These are phyloP conservation scores for Alternaria viburni DNA, from an alignment of 2,329 filamentous ascomycete species.

Conservation along the genomic window DNA sequence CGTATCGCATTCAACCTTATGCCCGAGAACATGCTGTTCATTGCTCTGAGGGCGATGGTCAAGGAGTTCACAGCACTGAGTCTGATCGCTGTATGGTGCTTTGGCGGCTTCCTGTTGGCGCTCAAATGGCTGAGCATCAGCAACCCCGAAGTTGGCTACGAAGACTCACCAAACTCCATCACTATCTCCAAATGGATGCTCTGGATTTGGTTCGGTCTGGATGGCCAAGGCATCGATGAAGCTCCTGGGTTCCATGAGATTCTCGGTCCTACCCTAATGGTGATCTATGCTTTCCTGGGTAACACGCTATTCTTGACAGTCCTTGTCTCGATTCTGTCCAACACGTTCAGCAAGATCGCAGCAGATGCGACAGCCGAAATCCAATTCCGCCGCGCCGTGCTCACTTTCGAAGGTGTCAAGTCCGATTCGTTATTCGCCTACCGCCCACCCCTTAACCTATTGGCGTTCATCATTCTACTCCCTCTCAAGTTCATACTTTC, in stretches of 20 bases:
- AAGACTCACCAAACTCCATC: slow-evolving; percentile 60
- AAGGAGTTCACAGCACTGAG: slow-evolving; percentile 82
- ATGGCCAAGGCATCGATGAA: slow-evolving; percentile 66
- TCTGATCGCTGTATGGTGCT: slow-evolving; percentile 79
- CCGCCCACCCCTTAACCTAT: slow-evolving; percentile 81
- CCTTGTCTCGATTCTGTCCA: slow-evolving; percentile 83
- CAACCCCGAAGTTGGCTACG: slow-evolving; percentile 37
- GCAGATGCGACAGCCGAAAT: slow-evolving; percentile 81
- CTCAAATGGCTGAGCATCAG: slow-evolving; percentile 74
- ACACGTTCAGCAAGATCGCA: slow-evolving; percentile 81
- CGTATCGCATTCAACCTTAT: slow-evolving; percentile 82
- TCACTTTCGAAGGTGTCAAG: slow-evolving; percentile 86
- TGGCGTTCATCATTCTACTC: slow-evolving; percentile 75
- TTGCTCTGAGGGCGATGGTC: slow-evolving; percentile 84
- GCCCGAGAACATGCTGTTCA: slow-evolving; percentile 83
- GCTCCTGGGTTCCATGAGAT: slow-evolving; percentile 76
- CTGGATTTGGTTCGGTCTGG: slow-evolving; percentile 90
- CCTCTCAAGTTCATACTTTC: slow-evolving; percentile 79
- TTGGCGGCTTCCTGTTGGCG: slow-evolving; percentile 79
- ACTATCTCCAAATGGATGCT: slow-evolving; percentile 91
- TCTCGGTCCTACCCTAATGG: slow-evolving; percentile 80
- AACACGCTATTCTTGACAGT: slow-evolving; percentile 91
- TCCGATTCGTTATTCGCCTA: slow-evolving; percentile 84
- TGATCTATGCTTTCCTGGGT: slow-evolving; percentile 82
- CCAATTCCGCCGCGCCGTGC: slow-evolving; percentile 78